phyloP scores from a whole-genome alignment of 2,329 filamentous ascomycete species.

The Fusarium praegraminearum region DNA sequence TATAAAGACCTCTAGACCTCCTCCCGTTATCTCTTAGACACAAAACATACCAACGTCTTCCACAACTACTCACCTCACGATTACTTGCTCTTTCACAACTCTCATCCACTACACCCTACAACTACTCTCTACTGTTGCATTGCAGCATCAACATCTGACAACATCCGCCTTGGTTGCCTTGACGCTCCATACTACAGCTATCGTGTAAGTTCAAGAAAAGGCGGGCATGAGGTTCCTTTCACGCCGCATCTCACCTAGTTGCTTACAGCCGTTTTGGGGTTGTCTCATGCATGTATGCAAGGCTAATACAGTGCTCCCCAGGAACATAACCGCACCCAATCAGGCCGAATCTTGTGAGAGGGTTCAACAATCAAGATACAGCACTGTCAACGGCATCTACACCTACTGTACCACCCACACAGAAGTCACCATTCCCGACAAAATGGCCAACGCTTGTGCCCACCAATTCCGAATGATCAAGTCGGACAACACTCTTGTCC shows the following conservation, averaged over 20 bases:
- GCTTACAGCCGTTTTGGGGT: constrained; percentile 24
- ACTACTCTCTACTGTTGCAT: constrained; percentile 8
- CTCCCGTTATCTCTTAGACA: constrained; percentile 10
- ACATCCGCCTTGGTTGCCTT: constrained; percentile 9
- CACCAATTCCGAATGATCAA: constrained; percentile 76
- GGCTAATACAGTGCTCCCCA: constrained; percentile 42
- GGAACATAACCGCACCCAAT: constrained; percentile 41
- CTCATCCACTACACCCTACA: constrained; percentile 8
- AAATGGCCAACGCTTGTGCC: constrained; percentile 67
- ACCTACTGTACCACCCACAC: constrained; percentile 34
- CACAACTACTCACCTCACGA: constrained; percentile 11
- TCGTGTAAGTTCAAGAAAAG: constrained; percentile 32
- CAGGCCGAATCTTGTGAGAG: constrained; percentile 41
- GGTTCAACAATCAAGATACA: constrained; percentile 30
- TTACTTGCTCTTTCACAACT: constrained; percentile 4
- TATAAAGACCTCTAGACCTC: constrained; percentile 37
- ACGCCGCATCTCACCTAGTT: constrained; percentile 19
- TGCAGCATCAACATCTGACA: constrained; percentile 15
- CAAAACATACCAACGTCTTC: constrained; percentile 14
- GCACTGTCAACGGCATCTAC: constrained; percentile 33
- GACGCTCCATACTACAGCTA: constrained; percentile 3
- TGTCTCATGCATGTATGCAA: constrained; percentile 37
- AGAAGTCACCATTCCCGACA: constrained; percentile 37
- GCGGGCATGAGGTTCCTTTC: constrained; percentile 22
- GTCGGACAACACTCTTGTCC: constrained; percentile 72